Base-by-base conservation (phyloP, 345 rosid genomes). In the Melaleuca quinquenervia region DNA sequence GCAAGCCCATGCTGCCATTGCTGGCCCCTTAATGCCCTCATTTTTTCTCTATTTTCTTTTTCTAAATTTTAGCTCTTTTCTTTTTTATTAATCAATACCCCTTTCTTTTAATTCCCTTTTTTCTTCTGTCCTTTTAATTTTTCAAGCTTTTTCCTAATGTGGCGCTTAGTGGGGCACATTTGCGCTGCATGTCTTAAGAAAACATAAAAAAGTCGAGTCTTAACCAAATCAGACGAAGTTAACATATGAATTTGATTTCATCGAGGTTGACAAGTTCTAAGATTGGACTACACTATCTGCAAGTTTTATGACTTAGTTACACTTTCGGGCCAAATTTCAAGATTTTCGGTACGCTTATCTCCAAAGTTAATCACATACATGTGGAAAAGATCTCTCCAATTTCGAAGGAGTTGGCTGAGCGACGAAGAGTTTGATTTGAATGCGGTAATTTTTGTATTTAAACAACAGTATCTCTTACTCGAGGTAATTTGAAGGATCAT, bases 21-120 rank as follows among this genome's bases (percentile, higher is more conserved):
- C n/a, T n/a, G n/a, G n/a, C n/a, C n/a, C n/a, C n/a, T n/a, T 36
- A 27, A 27, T 0, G 27, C 41, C 20, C 18, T 16, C 41, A 0
- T 60, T 60, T 60, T 27, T 1, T 60, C 41, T 60, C 29, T 27
- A 6, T 27, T 60, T 55, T 26, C 6, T n/a, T 27, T 5, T 5
- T 27, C 62, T 24, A 24, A 24, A 4, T 56, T 55, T 56, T 56
- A 26, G 27, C 13, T 6, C 26, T 56, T 26, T 11, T 24, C 0
- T 11, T 27, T 60, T 60, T 60, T 27, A 0, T 60, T 27, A 0
- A 60, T 60, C 74, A 60, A 27, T 60, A 32, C 10, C 74, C 2
- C 20, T 60, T 60, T 27, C 74, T 60, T 60, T 13, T 27, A 1
- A 60, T 60, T 60, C 27, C 74, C 14, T 60, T 27, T 60, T 32